A percentile compares a stretch with the other conserved stretches of the same genome.
Conservation (phyloP, 768 basidiomycete genomes). For the Leccinum broughii region DNA sequence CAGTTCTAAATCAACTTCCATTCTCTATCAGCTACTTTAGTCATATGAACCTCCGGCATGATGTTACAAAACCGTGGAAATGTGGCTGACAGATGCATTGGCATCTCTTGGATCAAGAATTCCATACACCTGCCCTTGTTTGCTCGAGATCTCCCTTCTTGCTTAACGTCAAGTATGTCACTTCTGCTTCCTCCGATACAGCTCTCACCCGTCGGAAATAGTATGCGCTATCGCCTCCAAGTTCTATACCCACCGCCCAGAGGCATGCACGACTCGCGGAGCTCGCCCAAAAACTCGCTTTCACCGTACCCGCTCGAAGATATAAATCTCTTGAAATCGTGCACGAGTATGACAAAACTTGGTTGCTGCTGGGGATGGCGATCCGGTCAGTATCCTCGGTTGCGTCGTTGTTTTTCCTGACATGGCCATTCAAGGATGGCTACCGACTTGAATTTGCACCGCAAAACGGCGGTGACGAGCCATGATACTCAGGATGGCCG, state of each 20-base stretch:
- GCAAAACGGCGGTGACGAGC: conserved; percentile 65
- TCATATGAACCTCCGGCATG: conserved; percentile 62
- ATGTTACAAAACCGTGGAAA: conserved; percentile 3
- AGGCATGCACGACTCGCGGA: conserved; percentile 78
- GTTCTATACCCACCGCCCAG: conserved; percentile 80
- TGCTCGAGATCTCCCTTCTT: conserved; percentile 95
- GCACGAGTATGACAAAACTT: conserved; percentile 95
- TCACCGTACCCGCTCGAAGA: conserved; percentile 79
- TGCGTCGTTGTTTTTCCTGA: conserved; percentile 8
- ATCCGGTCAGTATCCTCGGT: conserved; percentile 52
- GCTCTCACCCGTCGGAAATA: conserved; percentile 32
- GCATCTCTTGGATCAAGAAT: conserved; percentile 78
- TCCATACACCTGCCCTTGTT: conserved; percentile 92
- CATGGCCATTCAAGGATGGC: conserved; percentile 67
- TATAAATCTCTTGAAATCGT: conserved; percentile 96
- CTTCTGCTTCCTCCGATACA: background rate
- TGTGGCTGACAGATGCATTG: conserved; percentile 61
- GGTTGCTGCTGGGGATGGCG: conserved; percentile 85
- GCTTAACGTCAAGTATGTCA: conserved; percentile 79
- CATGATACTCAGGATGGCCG: conserved; percentile 77
- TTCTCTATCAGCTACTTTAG: conserved; percentile 62
- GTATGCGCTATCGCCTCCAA: conserved; percentile 95
- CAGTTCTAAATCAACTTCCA: conserved; percentile 4
- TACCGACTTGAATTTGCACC: conserved; percentile 92
- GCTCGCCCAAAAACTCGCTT: conserved; percentile 87